These are phyloP conservation scores for Leccinum broughii DNA, from an alignment of 768 basidiomycete species.

Conservation along the genomic window DNA sequence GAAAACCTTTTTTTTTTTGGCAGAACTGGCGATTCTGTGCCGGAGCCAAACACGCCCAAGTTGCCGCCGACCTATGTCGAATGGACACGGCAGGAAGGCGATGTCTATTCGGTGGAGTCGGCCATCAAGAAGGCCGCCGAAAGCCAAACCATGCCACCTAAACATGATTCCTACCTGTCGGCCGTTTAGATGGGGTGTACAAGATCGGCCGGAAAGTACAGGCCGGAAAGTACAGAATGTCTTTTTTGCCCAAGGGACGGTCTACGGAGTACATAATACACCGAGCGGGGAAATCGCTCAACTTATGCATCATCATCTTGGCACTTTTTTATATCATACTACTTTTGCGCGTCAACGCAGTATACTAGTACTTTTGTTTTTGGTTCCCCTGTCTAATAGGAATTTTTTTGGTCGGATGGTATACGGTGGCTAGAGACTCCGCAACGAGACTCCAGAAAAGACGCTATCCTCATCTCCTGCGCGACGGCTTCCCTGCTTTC, in stretches of 20 bases:
- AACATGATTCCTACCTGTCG: neutral
- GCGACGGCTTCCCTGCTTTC: slow-evolving; percentile 69
- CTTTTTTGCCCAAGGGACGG: neutral
- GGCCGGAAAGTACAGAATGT: neutral
- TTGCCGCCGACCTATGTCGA: slow-evolving; percentile 23
- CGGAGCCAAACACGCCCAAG: slow-evolving; percentile 13
- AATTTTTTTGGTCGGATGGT: neutral
- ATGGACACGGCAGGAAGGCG: slow-evolving; percentile 7
- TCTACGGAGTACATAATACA: neutral
- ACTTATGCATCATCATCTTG: neutral
- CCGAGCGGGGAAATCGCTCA: neutral
- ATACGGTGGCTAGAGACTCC: neutral
- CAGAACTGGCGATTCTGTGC: slow-evolving; percentile 11
- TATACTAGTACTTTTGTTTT: slow-evolving; percentile 17
- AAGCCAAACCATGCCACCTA: slow-evolving; percentile 1
- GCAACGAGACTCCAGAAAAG: neutral
- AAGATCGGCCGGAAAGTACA: neutral
- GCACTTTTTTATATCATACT: slow-evolving; percentile 1
- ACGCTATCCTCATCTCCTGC: slow-evolving; percentile 53
- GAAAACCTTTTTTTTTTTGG: neutral
- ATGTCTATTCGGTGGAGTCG: slow-evolving; percentile 7
- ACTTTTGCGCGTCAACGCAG: slow-evolving; percentile 1
- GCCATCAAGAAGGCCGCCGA: slow-evolving; percentile 8
- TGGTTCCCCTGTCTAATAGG: slow-evolving; percentile 2
- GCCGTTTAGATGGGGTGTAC: slow-evolving; percentile 11